Evolutionary conservation across 2,329 filamentous ascomycete genomes (phyloP).

Genomic region (Juglanconis juglandina): DNA sequence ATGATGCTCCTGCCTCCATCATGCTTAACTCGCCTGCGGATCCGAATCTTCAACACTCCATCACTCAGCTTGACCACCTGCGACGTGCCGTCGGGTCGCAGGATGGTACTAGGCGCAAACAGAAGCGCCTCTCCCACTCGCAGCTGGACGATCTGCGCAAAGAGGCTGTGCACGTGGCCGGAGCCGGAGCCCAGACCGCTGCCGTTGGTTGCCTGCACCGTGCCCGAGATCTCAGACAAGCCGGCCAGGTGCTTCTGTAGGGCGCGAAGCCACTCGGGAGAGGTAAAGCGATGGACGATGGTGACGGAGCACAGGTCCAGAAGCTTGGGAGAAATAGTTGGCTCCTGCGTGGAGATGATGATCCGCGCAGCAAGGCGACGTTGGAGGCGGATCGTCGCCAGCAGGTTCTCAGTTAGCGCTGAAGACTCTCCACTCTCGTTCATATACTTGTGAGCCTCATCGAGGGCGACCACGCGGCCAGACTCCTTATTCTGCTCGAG

Average conservation of each 20-base stretch:
- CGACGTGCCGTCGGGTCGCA: neutral
- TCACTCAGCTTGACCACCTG: neutral
- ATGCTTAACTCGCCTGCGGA: neutral
- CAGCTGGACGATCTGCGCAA: slow-evolving; percentile 14
- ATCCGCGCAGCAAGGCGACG: slow-evolving; percentile 65
- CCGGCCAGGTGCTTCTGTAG: slow-evolving; percentile 29
- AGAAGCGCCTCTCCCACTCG: slow-evolving; percentile 10
- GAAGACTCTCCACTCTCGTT: slow-evolving; percentile 50
- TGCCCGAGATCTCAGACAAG: slow-evolving; percentile 16
- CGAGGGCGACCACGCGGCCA: slow-evolving; percentile 64
- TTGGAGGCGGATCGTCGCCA: slow-evolving; percentile 64
- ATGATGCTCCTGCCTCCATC: slow-evolving; percentile 3
- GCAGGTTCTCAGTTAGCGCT: slow-evolving; percentile 58
- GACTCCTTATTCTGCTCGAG: slow-evolving; percentile 48
- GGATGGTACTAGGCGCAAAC: neutral
- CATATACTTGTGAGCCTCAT: slow-evolving; percentile 79
- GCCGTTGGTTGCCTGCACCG: slow-evolving; percentile 19
- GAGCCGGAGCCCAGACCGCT: neutral
- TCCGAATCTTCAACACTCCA: neutral
- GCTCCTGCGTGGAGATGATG: slow-evolving; percentile 74
- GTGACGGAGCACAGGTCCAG: slow-evolving; percentile 70
- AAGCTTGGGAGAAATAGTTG: slow-evolving; percentile 64
- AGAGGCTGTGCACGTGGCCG: neutral
- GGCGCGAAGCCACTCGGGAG: slow-evolving; percentile 29
- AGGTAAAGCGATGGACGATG: slow-evolving; percentile 66